phyloP scores from a whole-genome alignment of 495 filamentous ascomycete genomes.

The Massariosphaeria phaeospora region DNA sequence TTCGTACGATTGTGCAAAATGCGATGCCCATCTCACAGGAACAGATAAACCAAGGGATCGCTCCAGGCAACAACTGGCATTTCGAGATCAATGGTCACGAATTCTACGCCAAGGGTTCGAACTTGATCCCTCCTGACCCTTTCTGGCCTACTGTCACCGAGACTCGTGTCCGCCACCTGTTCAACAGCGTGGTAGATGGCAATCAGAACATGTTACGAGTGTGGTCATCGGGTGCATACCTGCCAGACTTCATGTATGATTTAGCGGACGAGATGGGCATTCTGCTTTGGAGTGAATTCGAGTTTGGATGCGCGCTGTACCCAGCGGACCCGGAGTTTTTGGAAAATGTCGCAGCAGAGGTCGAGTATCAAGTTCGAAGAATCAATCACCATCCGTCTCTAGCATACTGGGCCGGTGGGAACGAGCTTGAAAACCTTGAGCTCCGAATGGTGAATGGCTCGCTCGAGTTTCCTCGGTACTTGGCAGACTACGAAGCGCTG shows the following conservation, averaged over 20 bases:
- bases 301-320: constrained; percentile 62
- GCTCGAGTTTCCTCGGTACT: constrained; percentile 46
- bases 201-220: constrained; percentile 69
- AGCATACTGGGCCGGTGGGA: constrained; percentile 64
- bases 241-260: constrained; percentile 65
- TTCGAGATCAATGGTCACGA: constrained; percentile 65
- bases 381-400: constrained; percentile 64
- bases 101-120: constrained; percentile 57
- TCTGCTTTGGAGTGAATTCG: constrained; percentile 63
- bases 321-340: constrained; percentile 54
- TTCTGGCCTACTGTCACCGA: constrained; percentile 63
- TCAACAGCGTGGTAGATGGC: constrained; percentile 52
- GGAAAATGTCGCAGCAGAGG: constrained; percentile 55
- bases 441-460: constrained; percentile 44
- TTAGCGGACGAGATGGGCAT: constrained; percentile 57
- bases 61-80: constrained; percentile 63
- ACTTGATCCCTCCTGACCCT: constrained; percentile 61
- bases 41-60: constrained; percentile 54
- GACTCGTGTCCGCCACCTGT: constrained; percentile 50
- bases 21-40: constrained; percentile 54
- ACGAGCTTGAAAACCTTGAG: constrained; percentile 59
- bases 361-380: constrained; percentile 58
- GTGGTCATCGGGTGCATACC: constrained; percentile 61
- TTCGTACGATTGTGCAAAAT: constrained; percentile 65
- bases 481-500: constrained; percentile 56